These are phyloP conservation scores for Fereydounia khargensis DNA, from an alignment of 1,284 basidiomycete genomes.

Conservation along the genomic window DNA sequence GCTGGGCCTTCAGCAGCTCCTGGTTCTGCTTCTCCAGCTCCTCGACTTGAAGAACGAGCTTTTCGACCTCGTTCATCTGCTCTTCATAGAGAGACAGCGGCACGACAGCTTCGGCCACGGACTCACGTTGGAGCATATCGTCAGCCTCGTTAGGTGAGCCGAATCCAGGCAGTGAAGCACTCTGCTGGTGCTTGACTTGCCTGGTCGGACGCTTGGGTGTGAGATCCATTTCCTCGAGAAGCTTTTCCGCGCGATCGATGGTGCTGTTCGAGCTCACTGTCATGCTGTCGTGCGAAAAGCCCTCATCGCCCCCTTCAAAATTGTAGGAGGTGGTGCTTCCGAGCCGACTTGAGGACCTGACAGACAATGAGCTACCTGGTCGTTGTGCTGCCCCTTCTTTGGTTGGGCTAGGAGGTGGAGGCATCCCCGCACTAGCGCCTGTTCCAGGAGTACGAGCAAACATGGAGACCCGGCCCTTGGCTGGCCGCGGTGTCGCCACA, in stretches of 20 bases:
- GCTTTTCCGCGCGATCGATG: slow-evolving; percentile 61
- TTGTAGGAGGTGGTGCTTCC: too few species aligned
- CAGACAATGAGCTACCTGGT: slow-evolving; percentile 16
- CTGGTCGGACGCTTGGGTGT: slow-evolving; percentile 19
- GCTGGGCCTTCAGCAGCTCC: slow-evolving; percentile 26
- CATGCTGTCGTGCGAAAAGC: too few species aligned
- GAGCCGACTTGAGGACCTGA: slow-evolving; percentile 26
- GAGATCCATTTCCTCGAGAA: slow-evolving; percentile 41
- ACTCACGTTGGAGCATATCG: slow-evolving; percentile 18
- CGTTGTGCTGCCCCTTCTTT: slow-evolving; percentile 16
- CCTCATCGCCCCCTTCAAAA: too few species aligned
- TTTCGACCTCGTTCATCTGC: slow-evolving; percentile 54
- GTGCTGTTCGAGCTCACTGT: slow-evolving; percentile 2
- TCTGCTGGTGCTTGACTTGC: background rate
- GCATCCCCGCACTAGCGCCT: slow-evolving; percentile 21
- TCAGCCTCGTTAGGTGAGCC: slow-evolving; percentile 12
- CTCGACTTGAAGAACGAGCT: slow-evolving; percentile 47
- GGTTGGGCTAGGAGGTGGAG: slow-evolving; percentile 33
- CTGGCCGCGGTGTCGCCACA: slow-evolving; percentile 24
- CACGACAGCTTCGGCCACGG: slow-evolving; percentile 33
- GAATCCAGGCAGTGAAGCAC: slow-evolving; percentile 1
- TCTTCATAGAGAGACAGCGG: slow-evolving; percentile 52
- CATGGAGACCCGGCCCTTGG: slow-evolving; percentile 35
- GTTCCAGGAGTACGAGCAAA: slow-evolving; percentile 22
- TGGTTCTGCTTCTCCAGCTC: slow-evolving; percentile 31